Evolutionary conservation across 129 eudicot species (phyloP), one percentile per base, ranked within the genome.

Genomic region (Tanacetum coccineum): DNA sequence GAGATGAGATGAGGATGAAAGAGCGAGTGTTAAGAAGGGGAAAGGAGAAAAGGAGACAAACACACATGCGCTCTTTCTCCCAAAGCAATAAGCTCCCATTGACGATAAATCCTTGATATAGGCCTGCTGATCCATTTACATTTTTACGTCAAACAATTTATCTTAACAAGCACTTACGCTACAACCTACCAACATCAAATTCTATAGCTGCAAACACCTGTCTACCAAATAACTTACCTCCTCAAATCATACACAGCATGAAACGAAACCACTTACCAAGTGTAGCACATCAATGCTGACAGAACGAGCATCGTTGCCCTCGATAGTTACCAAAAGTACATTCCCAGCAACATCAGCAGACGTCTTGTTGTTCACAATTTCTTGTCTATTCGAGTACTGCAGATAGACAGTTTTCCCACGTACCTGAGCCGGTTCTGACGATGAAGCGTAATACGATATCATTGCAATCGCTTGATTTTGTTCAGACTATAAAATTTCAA

Each of bases 301-400:
- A 59, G 76, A 79, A 51, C 96, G 88, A 28, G 98, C 96, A 76
- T 88, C 96, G 65, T 70, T 71, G 49, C 96, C 98, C 81, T 93
- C 95, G 64, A 93, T 88, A 20, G 96, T 88, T 80, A 93, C 92
- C 86, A 93, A 54, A n/a, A 88, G 81, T 28, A 93, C 99, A 73
- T 93, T 93, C 46, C 99, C 99, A 26, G 99, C 95, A 59, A 90
- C 91, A 82, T 93, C 99, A 51, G 96, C 99, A n/a, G 96, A 80
- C 18, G 96, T 89, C 76, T 93, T 93, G 83, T 93, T 93, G 90
- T 93, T 88, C 87, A 93, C 99, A 54, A 93, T 93, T 79, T 93
- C 99, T 74, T 88, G 99, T 73, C 99, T 84, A 86, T 93, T 93
- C 19, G 99, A 93, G 79, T 93, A 93, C 32, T 93, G 99, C 17